Evolutionary conservation across 2,329 filamentous ascomycete genomes (phyloP), one percentile per base, ranked within the genome.

Genomic region (Aspergillus pseudotamarii): DNA sequence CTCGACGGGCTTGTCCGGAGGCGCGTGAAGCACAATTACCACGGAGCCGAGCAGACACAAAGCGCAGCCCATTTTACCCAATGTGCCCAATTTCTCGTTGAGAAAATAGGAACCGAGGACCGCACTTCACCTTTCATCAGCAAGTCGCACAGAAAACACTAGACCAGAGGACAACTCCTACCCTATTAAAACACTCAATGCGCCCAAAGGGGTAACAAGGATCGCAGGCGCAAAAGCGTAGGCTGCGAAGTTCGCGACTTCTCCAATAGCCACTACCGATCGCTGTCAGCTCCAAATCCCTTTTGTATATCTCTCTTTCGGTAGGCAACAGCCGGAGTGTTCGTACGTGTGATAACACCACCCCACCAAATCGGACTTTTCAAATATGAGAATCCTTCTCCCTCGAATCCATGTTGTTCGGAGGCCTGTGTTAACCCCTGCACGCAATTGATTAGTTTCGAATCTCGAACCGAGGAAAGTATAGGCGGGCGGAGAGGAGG

Each of bases 201-300:
- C 95, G 65, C 95, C 95, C 28, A 99, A 84, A 30, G 95, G 95
- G 6, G 95, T 99, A 46, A 99, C 95, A 59, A 99, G 86, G 79
- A 99, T 99, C n/a, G 95, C 96, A 46, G 95, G 95, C 69, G 95
- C 95, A 80, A 98, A 99, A 9, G 95, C 95, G 77, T 99, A 99
- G 66, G 95, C 95, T 57, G 94, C 94, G 77, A 99, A 99, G 80
- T 99, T 99, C 81, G 93, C 96, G 63, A 97, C 83, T 81, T 99
- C 95, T 75, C 95, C 95, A 51, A 96, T 81, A 64, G 93, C 91
- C 87, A 99, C 93, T 96, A 63, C 57, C 21, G 50, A 62, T 51
- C 72, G 28, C 62, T 64, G 75, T 78, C 66, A 71, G 62, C 55
- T 55, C 45, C 19, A 41, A n/a, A 41, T 41, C 16, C 19, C 38